phyloP scores from a whole-genome alignment of 768 basidiomycete species.

The Amylocystis lapponica region DNA sequence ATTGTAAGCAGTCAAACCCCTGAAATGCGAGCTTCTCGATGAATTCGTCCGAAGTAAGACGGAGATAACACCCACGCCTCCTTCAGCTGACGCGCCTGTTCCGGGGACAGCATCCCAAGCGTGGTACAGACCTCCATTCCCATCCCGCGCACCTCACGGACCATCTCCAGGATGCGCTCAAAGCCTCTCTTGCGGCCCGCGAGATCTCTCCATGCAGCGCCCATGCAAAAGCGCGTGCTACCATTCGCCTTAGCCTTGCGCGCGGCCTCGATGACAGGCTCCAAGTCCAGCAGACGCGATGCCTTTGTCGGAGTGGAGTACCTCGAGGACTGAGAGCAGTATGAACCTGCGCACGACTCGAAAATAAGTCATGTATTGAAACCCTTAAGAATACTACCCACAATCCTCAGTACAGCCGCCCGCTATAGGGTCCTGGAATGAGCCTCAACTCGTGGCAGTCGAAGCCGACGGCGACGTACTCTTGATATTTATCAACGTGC shows the following conservation, averaged over 20 bases:
- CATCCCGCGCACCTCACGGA: constrained; percentile 84
- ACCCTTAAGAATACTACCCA: constrained; percentile 37
- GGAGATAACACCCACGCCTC: constrained; percentile 61
- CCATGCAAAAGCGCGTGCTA: constrained; percentile 98
- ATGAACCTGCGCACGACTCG: constrained; percentile 62
- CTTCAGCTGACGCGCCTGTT: constrained; percentile 88
- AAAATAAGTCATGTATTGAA: too few relatives aligned
- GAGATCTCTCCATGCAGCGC: constrained; percentile 95
- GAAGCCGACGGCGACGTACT: constrained; percentile 47
- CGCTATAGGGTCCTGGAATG: constrained; percentile 41
- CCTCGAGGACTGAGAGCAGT: constrained; percentile 96
- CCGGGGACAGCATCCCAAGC: constrained; percentile 92
- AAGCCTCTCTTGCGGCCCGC: constrained; percentile 91
- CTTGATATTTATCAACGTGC: constrained; percentile 98
- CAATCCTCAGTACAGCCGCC: constrained; percentile 97
- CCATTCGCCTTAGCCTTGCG: constrained; percentile 94
- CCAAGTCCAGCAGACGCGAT: constrained; percentile 79
- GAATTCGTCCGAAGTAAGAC: neutral
- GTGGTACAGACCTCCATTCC: constrained; percentile 99
- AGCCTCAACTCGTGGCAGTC: neutral
- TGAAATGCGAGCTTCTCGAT: constrained; percentile 20
- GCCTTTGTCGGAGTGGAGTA: constrained; percentile 88
- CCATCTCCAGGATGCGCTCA: constrained; percentile 90
- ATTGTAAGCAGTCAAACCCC: constrained; percentile 95
- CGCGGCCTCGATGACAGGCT: constrained; percentile 90